Percentiles rank a stretch among this genome's conserved stretches.
These are phyloP conservation scores for Oldenlandia corymbosa DNA, from an alignment of 257 asterid species.

Conservation along the genomic window DNA sequence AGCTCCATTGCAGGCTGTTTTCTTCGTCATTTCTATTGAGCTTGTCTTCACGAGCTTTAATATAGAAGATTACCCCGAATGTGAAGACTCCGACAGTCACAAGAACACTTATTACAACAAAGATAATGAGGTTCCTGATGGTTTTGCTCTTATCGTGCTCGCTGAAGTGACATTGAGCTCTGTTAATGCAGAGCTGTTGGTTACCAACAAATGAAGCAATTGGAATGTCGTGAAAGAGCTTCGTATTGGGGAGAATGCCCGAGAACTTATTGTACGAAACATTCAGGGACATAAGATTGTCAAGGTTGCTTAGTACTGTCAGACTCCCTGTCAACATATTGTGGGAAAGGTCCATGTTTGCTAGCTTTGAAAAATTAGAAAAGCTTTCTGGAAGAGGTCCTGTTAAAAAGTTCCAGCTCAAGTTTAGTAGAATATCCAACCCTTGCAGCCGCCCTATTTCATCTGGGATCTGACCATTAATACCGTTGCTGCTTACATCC, in stretches of 20 bases:
- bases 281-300: conserved; percentile 62
- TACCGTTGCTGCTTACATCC: conserved; percentile 54
- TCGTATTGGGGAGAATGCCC: conserved; percentile 49
- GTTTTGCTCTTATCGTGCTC: conserved; percentile 31
- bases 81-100: conserved; percentile 27
- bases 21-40: conserved; percentile 40
- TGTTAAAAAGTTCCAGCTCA: conserved; percentile 44
- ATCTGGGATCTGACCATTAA: conserved; percentile 48
- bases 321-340: conserved; percentile 62
- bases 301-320: conserved; percentile 40
- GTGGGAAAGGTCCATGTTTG: conserved; percentile 65
- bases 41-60: conserved; percentile 23
- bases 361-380: conserved; percentile 56
- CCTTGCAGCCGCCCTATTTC: conserved; percentile 51
- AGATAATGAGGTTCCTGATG: conserved; percentile 33
- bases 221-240: conserved; percentile 54
- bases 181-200: conserved; percentile 41
- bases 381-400: conserved; percentile 59
- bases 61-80: conserved; percentile 28
- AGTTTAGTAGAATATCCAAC: conserved; percentile 55
- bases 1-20: conserved; percentile 42
- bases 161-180: conserved; percentile 28
- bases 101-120: conserved; percentile 35
- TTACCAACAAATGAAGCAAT: conserved; percentile 46
- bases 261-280: conserved; percentile 64